phyloP scores from a whole-genome alignment of 192 early-diverging fungal genomes.

The Cetraspora pellucida region DNA sequence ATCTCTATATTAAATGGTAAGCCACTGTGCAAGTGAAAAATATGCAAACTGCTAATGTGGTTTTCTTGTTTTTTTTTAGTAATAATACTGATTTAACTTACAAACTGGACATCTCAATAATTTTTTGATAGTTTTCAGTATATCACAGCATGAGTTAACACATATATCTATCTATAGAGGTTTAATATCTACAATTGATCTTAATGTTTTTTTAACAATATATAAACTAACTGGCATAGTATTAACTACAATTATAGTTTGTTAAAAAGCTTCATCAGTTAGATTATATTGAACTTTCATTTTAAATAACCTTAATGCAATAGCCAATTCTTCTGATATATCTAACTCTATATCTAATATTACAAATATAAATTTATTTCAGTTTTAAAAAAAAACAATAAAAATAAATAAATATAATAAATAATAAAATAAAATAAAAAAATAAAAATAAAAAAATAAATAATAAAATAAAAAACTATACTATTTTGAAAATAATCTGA shows the following conservation, averaged over 20 bases:
- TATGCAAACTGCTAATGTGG: not conserved
- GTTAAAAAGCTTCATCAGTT: not conserved
- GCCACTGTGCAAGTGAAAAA: not conserved
- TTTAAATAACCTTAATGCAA: not conserved
- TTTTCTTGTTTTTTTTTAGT: not conserved
- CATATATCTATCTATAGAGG: constrained; percentile 12
- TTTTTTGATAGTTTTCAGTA: not conserved
- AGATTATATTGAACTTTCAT: not conserved
- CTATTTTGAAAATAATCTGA: too few relatives aligned
- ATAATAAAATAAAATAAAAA: too few relatives aligned
- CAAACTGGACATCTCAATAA: not conserved
- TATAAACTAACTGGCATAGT: not conserved
- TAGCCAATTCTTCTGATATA: not conserved
- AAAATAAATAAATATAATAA: too few relatives aligned
- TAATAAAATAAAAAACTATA: too few relatives aligned
- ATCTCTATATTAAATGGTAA: not conserved
- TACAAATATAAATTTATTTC: too few relatives aligned
- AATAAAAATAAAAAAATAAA: too few relatives aligned
- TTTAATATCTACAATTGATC: not conserved
- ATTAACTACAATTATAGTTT: not conserved
- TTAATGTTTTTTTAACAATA: not conserved
- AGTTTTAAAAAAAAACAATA: too few relatives aligned
- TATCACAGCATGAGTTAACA: not conserved
- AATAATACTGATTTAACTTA: not conserved
- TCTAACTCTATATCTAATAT: too few relatives aligned